These are phyloP conservation scores for Cylindrodendrum hubeiense DNA, from an alignment of 2,329 filamentous ascomycete genomes.

Conservation along the genomic window DNA sequence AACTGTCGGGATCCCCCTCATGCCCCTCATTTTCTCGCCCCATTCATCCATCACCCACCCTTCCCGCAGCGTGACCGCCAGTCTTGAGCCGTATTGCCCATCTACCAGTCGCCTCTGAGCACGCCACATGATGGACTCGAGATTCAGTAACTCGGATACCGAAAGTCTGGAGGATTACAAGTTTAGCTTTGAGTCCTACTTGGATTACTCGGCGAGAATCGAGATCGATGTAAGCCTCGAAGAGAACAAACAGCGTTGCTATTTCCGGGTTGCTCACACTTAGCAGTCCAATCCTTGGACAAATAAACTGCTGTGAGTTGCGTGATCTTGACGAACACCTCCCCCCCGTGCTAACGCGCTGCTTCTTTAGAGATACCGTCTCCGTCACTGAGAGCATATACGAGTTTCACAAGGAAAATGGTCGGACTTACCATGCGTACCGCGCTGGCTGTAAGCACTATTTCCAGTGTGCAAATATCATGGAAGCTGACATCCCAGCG, in stretches of 20 bases:
- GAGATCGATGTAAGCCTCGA: slow-evolving; percentile 23
- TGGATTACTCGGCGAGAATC: slow-evolving; percentile 15
- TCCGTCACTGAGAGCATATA: slow-evolving; percentile 49
- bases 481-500: slow-evolving; percentile 45
- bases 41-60: not conserved
- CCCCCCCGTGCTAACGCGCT: not conserved
- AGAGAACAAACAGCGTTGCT: not conserved
- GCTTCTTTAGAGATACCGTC: slow-evolving; percentile 12
- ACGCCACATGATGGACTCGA: not conserved
- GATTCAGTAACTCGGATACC: not conserved
- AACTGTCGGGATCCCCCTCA: slow-evolving; percentile 10
- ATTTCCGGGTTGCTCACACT: slow-evolving; percentile 1
- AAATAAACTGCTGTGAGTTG: slow-evolving; percentile 1
- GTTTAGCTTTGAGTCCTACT: slow-evolving; percentile 24
- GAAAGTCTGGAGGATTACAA: slow-evolving; percentile 20
- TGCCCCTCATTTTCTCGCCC: not conserved
- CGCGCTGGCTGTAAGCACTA: slow-evolving; percentile 59
- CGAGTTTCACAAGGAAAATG: slow-evolving; percentile 54
- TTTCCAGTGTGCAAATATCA: too few species aligned
- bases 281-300: slow-evolving; percentile 20
- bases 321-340: not conserved
- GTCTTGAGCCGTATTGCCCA: not conserved
- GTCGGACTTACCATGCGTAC: slow-evolving; percentile 60
- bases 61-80: not conserved
- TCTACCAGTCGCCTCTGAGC: not conserved